phyloP scores from a whole-genome alignment of 352 stramenopile genomes.

The Phytophthora palmivora region DNA sequence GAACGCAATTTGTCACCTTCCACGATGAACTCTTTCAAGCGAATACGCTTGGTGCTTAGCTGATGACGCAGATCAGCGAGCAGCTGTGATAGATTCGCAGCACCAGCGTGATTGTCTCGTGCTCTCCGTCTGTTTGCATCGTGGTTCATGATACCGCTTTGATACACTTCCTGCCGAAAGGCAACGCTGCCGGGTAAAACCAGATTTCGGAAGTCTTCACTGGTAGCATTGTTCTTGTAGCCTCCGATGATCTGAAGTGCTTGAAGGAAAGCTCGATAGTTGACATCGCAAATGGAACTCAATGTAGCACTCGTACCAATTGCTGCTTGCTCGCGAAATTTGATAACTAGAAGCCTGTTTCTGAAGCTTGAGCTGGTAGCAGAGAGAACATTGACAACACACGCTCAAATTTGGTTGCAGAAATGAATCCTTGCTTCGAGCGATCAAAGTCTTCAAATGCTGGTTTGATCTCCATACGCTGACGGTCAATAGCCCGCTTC shows the following conservation, averaged over 20 bases:
- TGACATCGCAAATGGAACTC: slow-evolving; percentile 83
- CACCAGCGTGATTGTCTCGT: slow-evolving; percentile 32
- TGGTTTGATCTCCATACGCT: slow-evolving; percentile 81
- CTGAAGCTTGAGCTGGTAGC: slow-evolving; percentile 53
- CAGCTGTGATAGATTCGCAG: slow-evolving; percentile 50
- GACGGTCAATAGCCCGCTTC: slow-evolving; percentile 64
- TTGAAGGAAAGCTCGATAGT: slow-evolving; percentile 84
- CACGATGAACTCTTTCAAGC: slow-evolving; percentile 84
- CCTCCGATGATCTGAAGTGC: slow-evolving; percentile 59
- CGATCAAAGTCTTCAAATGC: slow-evolving; percentile 87
- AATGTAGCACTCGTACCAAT: slow-evolving; percentile 52
- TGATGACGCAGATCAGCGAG: slow-evolving; percentile 71
- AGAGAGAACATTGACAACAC: slow-evolving; percentile 82
- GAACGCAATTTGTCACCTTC: slow-evolving; percentile 84
- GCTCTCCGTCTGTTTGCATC: slow-evolving; percentile 41
- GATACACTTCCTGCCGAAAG: slow-evolving; percentile 70
- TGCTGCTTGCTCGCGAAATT: slow-evolving; percentile 73
- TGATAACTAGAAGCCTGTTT: slow-evolving; percentile 67
- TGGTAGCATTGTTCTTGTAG: slow-evolving; percentile 14
- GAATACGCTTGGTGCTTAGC: slow-evolving; percentile 67
- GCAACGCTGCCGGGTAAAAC: slow-evolving; percentile 60
- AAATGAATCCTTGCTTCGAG: slow-evolving; percentile 82
- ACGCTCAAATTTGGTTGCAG: slow-evolving; percentile 80
- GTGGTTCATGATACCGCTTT: slow-evolving; percentile 32
- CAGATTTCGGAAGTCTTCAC: slow-evolving; percentile 28